phyloP scores from a whole-genome alignment of 164 flowering plant species.

The Nelumbo lutea region DNA sequence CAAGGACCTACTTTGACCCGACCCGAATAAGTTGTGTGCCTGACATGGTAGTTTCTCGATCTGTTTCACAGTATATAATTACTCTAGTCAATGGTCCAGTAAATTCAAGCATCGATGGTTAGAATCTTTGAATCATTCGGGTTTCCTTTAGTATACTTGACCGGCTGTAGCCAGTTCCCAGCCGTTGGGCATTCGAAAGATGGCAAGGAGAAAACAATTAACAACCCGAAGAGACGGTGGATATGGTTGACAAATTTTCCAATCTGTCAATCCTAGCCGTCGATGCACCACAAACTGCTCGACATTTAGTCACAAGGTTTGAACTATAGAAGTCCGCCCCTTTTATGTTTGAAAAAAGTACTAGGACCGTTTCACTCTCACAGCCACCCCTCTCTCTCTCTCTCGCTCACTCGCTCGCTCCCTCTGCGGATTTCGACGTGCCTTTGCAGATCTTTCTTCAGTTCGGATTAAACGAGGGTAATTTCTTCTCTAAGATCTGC shows the following conservation, averaged over 20 bases:
- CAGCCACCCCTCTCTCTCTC: background rate
- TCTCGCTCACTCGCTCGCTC: conserved; percentile 1
- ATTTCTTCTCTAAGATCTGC: conserved; percentile 13
- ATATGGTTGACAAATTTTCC: background rate
- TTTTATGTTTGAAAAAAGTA: conserved; percentile 8
- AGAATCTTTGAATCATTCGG: background rate
- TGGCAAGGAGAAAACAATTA: background rate
- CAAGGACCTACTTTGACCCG: too few species aligned
- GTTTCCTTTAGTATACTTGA: background rate
- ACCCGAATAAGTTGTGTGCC: too few species aligned
- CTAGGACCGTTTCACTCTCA: conserved; percentile 9
- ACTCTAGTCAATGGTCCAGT: too few species aligned
- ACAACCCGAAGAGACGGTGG: background rate
- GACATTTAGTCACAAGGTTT: conserved; percentile 23
- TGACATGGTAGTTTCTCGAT: too few species aligned
- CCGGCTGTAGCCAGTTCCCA: background rate
- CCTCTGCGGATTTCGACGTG: background rate
- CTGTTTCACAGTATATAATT: too few species aligned
- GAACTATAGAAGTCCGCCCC: conserved; percentile 16
- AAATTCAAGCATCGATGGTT: too few species aligned
- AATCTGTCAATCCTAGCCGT: conserved; percentile 4
- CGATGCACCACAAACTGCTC: conserved; percentile 6
- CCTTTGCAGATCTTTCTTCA: conserved; percentile 8
- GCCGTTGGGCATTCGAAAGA: background rate
- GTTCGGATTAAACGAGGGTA: background rate